Conservation (phyloP, 2,329 filamentous ascomycete species). For the Ambrosiella beaveri region DNA sequence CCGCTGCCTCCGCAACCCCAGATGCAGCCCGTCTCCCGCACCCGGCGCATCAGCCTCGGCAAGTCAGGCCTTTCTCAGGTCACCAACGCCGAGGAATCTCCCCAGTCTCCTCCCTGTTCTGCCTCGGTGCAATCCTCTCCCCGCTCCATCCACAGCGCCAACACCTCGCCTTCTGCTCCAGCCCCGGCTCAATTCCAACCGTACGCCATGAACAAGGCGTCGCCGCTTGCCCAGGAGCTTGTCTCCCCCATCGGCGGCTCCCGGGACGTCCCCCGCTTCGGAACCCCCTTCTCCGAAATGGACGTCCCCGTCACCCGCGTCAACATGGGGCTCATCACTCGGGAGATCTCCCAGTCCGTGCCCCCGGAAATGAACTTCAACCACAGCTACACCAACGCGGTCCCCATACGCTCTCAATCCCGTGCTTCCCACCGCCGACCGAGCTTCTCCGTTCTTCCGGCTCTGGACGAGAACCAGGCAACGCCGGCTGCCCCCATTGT, state of each 20-base stretch:
- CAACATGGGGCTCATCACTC: conserved; percentile 51
- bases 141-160: conserved; percentile 20
- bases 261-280: conserved; percentile 52
- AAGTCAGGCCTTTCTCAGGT: conserved; percentile 8
- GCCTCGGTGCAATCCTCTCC: conserved; percentile 6
- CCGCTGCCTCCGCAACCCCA: conserved; percentile 15
- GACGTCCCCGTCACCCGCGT: conserved; percentile 69
- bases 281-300: conserved; percentile 80
- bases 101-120: background rate
- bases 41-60: conserved; percentile 2
- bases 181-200: conserved; percentile 26
- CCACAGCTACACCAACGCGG: conserved; percentile 36
- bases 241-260: conserved; percentile 27
- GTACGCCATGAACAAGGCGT: conserved; percentile 34
- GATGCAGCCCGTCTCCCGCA: conserved; percentile 15
- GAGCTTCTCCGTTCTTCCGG: conserved; percentile 49
- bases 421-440: conserved; percentile 45
- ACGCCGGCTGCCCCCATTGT: conserved; percentile 18
- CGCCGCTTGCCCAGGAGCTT: conserved; percentile 36
- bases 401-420: conserved; percentile 30
- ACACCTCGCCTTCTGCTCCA: conserved; percentile 18
- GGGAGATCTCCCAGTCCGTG: conserved; percentile 75
- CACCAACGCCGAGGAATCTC: conserved; percentile 9
- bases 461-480: conserved; percentile 47
- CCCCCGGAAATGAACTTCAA: conserved; percentile 60